Percentiles rank a stretch among this genome's conserved stretches.
These are phyloP conservation scores for Cercospora berteroae DNA, from an alignment of 2,329 filamentous ascomycete species.

Conservation along the genomic window DNA sequence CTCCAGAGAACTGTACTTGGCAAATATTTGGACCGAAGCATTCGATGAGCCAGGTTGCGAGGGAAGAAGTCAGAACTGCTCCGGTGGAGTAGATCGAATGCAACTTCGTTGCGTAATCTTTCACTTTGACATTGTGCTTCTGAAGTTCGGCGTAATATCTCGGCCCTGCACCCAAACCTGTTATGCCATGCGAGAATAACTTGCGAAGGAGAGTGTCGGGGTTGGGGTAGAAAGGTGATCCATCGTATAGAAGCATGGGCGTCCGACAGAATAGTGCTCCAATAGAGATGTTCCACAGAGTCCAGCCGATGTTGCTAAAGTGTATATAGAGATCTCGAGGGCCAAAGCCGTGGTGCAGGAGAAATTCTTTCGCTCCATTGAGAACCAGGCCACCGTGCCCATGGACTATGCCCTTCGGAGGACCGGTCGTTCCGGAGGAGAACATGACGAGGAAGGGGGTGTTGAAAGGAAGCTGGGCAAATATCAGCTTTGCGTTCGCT, in stretches of 20 bases:
- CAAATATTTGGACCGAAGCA: not conserved
- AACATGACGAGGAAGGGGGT: not conserved
- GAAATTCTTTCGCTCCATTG: conserved; percentile 41
- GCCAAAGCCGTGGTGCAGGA: conserved; percentile 49
- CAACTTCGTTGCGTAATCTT: conserved; percentile 5
- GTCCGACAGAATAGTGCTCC: conserved; percentile 45
- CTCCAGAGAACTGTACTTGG: not conserved
- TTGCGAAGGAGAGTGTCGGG: conserved; percentile 43
- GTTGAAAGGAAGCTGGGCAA: not conserved
- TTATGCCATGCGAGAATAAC: conserved; percentile 63
- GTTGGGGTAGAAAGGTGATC: not conserved
- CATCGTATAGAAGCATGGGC: not conserved
- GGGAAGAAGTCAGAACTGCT: conserved; percentile 35
- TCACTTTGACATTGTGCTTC: conserved; percentile 43
- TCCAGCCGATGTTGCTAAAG: conserved; percentile 71
- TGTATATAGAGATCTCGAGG: conserved; percentile 49
- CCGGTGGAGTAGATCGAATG: conserved; percentile 20
- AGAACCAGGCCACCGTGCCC: not conserved
- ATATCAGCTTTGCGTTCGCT: not conserved
- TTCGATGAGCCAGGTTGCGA: not conserved
- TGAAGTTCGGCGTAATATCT: conserved; percentile 71
- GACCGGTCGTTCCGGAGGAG: not conserved
- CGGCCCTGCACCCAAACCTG: conserved; percentile 70
- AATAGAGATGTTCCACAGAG: conserved; percentile 72
- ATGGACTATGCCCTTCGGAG: not conserved